Evolutionary conservation across 306 rosid genomes (phyloP), one percentile per base, ranked within the genome.

Genomic region (Neltuma alba): DNA sequence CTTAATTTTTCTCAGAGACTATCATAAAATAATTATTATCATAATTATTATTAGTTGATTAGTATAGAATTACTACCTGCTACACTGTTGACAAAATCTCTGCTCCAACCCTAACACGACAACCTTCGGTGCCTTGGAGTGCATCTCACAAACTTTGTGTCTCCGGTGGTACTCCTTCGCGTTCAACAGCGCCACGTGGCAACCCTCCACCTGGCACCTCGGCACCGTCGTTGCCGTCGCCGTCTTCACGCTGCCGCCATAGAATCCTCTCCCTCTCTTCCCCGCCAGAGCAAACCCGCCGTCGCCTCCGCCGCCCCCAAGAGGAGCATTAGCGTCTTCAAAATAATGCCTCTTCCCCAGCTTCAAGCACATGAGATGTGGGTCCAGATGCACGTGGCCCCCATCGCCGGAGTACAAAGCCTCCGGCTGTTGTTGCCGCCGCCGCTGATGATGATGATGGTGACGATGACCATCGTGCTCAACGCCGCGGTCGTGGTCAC

Each of bases 11-110:
- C n/a, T n/a, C n/a, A n/a, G n/a, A n/a, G n/a, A n/a, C n/a, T n/a
- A n/a, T n/a, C n/a, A n/a, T n/a, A n/a, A n/a, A n/a, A n/a, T 48
- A 18, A 33, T 33, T 33, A 33, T 33, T 33, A 33, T 33, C 2
- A 2, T 33, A 33, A 33, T 33, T 33, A 33, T 1, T 7, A 8
- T 21, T 7, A n/a, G 0, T 54, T 33, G 36, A 33, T 8, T 7
- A n/a, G 21, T 6, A 73, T 23, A 31, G 61, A 76, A 52, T 16
- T 16, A 50, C 6, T 42, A 92, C 98, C 98, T 91, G 92, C 98
- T 94, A 74, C 98, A 94, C 87, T 94, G 98, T 83, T 94, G 98
- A 72, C 98, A 94, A 87, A 94, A 94, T 69, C 98, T 92, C 87
- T 94, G 98, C 75, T 91, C 97, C 75, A 86, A 60, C 77, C 97